Base-by-base conservation (phyloP, 2,329 filamentous ascomycete genomes). In the Macrophomina phaseolina region DNA sequence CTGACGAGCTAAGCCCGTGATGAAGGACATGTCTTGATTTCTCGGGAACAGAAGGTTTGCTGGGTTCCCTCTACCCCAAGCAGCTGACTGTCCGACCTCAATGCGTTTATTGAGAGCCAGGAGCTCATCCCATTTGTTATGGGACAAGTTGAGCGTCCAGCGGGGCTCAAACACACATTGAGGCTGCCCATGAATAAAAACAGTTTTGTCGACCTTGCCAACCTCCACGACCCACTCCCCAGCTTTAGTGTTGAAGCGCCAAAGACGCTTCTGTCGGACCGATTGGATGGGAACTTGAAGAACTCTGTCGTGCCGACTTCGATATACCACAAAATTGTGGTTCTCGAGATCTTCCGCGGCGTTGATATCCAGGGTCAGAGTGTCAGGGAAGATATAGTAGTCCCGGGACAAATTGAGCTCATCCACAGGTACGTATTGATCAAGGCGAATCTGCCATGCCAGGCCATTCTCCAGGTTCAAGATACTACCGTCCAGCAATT, bases 391-490 rank as follows among this genome's bases (percentile, higher is more conserved):
- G 5, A 36, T 16, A 14, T 8, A 36, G 16, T 63, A 67, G 16
- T 55, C 48, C 8, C 16, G 28, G 1, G 65, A 52, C 12, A 67
- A 30, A 4, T 28, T 30, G 6, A 4, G 28, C 40, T 67, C 49
- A 16, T 63, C 58, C n/a, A 67, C 56, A 14, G 34, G 1, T 0
- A 46, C 28, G 11, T 32, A 49, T 4, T 38, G 38, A 1, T 52
- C 49, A 9, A 67, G 48, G 2, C 16, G 56, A 12, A 67, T n/a
- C n/a, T 67, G 48, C 65, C 65, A 67, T 3, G 65, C 46, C 12
- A 63, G 48, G 8, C 65, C 65, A 14, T 62, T 49, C 14, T 52
- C 9, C 2, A 67, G 23, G 16, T 40, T 48, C 9, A 67, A 16
- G 4, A 67, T 46, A 32, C 32, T 67, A 4, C 38, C 56, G 38